Evolutionary conservation across 306 rosid genomes (phyloP).

Genomic region (Cyamopsis tetragonoloba): DNA sequence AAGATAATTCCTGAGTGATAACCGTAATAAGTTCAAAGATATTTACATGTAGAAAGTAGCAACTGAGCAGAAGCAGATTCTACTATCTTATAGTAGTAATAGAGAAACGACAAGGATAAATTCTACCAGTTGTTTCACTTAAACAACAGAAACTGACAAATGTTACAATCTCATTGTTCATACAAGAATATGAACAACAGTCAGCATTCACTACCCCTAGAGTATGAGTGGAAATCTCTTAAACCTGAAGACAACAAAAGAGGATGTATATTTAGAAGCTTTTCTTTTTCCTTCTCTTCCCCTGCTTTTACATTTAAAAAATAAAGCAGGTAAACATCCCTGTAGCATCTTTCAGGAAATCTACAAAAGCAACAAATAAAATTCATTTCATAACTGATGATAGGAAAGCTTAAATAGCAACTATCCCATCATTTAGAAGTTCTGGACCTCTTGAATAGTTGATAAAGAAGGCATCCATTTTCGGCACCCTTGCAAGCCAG

Average conservation of each 20-base stretch:
- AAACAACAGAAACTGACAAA: neutral
- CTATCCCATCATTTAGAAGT: slow-evolving; percentile 19
- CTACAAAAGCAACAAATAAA: neutral
- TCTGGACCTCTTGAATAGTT: slow-evolving; percentile 46
- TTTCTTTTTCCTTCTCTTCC: neutral
- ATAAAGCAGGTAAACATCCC: slow-evolving; percentile 9
- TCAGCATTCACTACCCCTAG: slow-evolving; percentile 5
- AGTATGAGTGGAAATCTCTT: neutral
- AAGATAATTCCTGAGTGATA: neutral
- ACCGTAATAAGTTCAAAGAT: no score
- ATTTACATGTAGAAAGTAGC: no score
- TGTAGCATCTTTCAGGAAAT: neutral
- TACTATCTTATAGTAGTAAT: neutral
- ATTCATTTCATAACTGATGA: neutral
- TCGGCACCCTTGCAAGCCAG: slow-evolving; percentile 15
- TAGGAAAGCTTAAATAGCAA: neutral
- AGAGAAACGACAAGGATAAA: neutral
- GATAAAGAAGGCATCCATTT: slow-evolving; percentile 60
- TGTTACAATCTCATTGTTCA: neutral
- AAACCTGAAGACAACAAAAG: slow-evolving; percentile 10
- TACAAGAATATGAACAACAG: slow-evolving; percentile 7
- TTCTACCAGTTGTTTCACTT: neutral
- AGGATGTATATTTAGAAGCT: slow-evolving; percentile 6
- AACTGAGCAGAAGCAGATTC: neutral
- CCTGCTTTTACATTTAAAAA: slow-evolving; percentile 18